Base-by-base conservation (phyloP, 176 grass and related monocot genomes). In the Poa pratensis region DNA sequence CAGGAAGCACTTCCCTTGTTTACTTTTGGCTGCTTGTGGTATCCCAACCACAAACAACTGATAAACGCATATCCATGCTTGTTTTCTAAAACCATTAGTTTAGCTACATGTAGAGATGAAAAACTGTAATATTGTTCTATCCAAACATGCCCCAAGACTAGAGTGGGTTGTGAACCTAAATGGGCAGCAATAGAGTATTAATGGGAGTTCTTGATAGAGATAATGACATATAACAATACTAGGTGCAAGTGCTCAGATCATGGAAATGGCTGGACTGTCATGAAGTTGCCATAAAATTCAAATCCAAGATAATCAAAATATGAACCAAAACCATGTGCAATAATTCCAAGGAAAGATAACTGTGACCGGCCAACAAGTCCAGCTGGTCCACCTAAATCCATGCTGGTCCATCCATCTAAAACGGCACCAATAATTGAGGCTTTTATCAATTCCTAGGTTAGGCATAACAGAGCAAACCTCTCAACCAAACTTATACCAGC, bases 351-450 rank as follows among this genome's bases (percentile, higher is more conserved):
- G 27, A 70, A 78, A 55, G 18, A 77, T 45, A 64, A 46, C 7
- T 15, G 63, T 52, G 79, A 82, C 72, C 1, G 57, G 17, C 9
- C 43, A 86, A 82, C 55, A 86, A 65, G 72, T 78, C 80, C 23
- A 72, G 64, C 53, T 64, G 63, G 71, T 72, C 52, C 83, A 55
- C 42, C 23, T 15, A 54, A 70, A 77, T 63, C 4, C 42, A 35
- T 28, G 28, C 58, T 35, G 19, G 35, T 57, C 68, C 40, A 81
- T 53, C 32, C 78, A 67, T 86, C 42, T 70, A 71, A 67, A 86
- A 45, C 30, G 46, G 19, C 6, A 0, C 30, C 14, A 52, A 77
- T 78, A 64, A 73, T 71, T 7, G 16, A 51, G 18, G 13, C 46
- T 42, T 69, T 45, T 22, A 82, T 62, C 53, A 54, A 17, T 20